Conservation (phyloP, 371 early-diverging fungal genomes). For the Blakeslea trispora region DNA sequence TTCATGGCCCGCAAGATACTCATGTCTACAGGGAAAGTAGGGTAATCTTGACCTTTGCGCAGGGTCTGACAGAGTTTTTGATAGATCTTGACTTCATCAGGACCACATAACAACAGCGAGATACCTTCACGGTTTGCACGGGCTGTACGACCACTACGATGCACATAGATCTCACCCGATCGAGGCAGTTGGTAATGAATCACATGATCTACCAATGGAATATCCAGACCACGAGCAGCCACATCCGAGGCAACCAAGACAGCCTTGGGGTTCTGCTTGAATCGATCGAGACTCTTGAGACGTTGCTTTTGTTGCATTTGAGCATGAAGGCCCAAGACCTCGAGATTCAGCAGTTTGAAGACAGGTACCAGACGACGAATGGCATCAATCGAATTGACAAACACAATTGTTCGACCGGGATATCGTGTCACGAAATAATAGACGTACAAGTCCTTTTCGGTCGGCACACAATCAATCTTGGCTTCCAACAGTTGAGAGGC, state of each 20-base stretch:
- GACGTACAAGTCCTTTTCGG: constrained; percentile 86
- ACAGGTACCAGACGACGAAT: constrained; percentile 86
- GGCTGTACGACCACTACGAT: constrained; percentile 95
- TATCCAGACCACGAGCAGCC: constrained; percentile 95
- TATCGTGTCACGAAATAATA: constrained; percentile 87
- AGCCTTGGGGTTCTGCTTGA: constrained; percentile 68
- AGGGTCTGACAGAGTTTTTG: constrained; percentile 77
- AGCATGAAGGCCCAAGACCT: constrained; percentile 82
- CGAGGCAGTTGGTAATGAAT: constrained; percentile 98
- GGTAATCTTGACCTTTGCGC: constrained; percentile 64
- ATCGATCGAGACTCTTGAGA: constrained; percentile 87
- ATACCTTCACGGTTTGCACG: constrained; percentile 85
- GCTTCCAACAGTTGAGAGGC: constrained; percentile 76
- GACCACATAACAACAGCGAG: constrained; percentile 76
- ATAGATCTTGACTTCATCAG: constrained; percentile 82
- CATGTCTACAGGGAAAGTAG: constrained; percentile 73
- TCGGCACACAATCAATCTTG: constrained; percentile 80
- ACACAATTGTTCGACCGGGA: constrained; percentile 89
- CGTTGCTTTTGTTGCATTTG: constrained; percentile 96
- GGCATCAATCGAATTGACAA: constrained; percentile 93
- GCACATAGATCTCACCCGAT: constrained; percentile 92
- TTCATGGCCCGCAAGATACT: constrained; percentile 64
- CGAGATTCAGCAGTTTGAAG: constrained; percentile 69
- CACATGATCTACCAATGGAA: constrained; percentile 95
- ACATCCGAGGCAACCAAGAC: constrained; percentile 91